Evolutionary conservation across 805 yeast genomes (phyloP).

Genomic region (Wickerhamomyces bovis): DNA sequence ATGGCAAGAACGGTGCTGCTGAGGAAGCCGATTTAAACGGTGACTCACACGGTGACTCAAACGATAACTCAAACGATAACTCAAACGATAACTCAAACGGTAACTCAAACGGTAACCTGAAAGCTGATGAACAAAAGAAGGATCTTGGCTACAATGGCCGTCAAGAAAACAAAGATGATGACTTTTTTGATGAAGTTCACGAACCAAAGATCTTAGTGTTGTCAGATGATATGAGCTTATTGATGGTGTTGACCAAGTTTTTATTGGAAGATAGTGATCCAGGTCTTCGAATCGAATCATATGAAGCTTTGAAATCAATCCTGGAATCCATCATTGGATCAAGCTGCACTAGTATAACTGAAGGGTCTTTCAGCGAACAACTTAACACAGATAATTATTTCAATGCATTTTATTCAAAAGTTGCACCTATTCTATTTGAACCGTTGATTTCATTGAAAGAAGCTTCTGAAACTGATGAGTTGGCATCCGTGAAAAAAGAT

Average conservation of each 20-base stretch:
- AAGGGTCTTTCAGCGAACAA: conserved; percentile 17
- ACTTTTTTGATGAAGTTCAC: background rate
- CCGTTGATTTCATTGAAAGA: conserved; percentile 35
- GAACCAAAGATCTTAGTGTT: conserved; percentile 16
- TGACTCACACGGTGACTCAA: conserved; percentile 7
- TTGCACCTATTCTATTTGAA: conserved; percentile 52
- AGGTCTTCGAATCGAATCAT: conserved; percentile 75
- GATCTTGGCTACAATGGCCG: conserved; percentile 9
- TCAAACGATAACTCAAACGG: conserved; percentile 9
- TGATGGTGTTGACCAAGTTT: conserved; percentile 50
- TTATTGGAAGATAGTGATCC: conserved; percentile 57
- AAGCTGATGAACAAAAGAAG: background rate
- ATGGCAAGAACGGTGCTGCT: background rate
- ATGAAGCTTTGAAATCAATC: conserved; percentile 72
- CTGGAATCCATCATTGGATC: conserved; percentile 41
- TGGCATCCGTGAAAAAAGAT: conserved; percentile 27
- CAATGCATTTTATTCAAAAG: conserved; percentile 52
- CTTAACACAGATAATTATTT: conserved; percentile 42
- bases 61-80: conserved; percentile 6
- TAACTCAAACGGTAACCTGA: conserved; percentile 7
- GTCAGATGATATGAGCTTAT: conserved; percentile 53
- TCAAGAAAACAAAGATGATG: conserved; percentile 10
- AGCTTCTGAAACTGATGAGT: background rate
- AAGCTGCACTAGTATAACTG: conserved; percentile 14
- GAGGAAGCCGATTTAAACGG: no score